Evolutionary conservation across 495 filamentous ascomycete species (phyloP).

Genomic region (Aspergillus haitiensis): DNA sequence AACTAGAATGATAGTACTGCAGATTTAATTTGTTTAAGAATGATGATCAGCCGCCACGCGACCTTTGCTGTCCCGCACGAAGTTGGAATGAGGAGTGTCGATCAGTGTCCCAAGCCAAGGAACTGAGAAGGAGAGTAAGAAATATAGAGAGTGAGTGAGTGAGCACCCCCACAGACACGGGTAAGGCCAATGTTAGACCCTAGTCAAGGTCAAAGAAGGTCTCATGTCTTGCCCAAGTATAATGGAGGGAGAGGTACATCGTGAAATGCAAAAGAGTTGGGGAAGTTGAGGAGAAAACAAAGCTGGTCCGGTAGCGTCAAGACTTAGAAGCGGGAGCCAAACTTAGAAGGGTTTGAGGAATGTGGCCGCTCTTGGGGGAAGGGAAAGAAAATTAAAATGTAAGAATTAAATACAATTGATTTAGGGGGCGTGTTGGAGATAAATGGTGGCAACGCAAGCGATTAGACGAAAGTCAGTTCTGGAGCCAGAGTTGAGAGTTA

Average conservation of each 20-base stretch:
- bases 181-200: conserved; percentile 11
- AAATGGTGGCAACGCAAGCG: conserved; percentile 10
- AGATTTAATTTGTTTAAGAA: conserved; percentile 3
- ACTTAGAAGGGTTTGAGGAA: neutral
- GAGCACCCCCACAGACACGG: neutral
- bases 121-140: neutral
- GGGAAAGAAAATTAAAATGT: too few relatives aligned
- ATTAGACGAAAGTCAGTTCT: neutral
- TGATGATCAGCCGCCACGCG: conserved; percentile 20
- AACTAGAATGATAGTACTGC: conserved; percentile 3
- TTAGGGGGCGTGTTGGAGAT: neutral
- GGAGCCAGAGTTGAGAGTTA: neutral
- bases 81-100: conserved; percentile 5
- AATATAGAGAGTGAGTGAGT: neutral
- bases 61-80: neutral
- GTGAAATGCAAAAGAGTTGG: conserved; percentile 13
- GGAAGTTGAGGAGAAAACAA: neutral
- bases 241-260: neutral
- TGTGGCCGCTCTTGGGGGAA: too few relatives aligned
- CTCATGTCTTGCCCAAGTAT: neutral
- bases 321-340: conserved; percentile 10
- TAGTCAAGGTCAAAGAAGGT: conserved; percentile 5
- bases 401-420: too few relatives aligned
- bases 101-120: neutral
- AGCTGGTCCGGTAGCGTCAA: conserved; percentile 1